Conservation (phyloP, 352 stramenopile genomes). For the Phytopythium oedochilum region DNA sequence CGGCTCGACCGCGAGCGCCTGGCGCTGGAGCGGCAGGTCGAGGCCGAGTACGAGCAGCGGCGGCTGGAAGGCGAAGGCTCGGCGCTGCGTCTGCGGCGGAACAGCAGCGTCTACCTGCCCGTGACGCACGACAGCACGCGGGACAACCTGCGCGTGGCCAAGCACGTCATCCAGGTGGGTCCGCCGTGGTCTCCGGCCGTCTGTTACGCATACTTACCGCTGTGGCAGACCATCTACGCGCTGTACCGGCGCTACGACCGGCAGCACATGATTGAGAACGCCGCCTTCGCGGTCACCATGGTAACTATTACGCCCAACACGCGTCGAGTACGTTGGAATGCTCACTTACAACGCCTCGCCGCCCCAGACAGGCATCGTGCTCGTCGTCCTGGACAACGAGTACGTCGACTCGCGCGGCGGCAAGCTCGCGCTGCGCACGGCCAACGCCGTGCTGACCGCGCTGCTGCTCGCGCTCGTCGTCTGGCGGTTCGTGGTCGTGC, state of each 20-base stretch:
- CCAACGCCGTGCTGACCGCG: conserved; percentile 39
- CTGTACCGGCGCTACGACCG: conserved; percentile 62
- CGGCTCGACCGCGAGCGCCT: conserved; percentile 42
- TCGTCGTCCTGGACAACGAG: conserved; percentile 73
- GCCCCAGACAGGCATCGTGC: conserved; percentile 43
- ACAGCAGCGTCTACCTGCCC: conserved; percentile 45
- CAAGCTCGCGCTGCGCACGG: conserved; percentile 35
- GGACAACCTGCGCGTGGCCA: conserved; percentile 39
- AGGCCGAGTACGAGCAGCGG: conserved; percentile 26
- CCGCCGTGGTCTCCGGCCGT: too few species aligned
- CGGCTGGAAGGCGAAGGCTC: not conserved
- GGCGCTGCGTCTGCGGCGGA: conserved; percentile 9
- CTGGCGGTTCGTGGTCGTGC: conserved; percentile 49
- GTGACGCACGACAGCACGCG: conserved; percentile 6
- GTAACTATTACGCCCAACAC: too few species aligned
- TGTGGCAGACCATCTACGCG: conserved; percentile 44
- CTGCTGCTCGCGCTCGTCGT: conserved; percentile 45
- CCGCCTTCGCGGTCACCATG: conserved; percentile 48
- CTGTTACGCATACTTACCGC: not conserved
- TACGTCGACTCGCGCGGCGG: conserved; percentile 24
- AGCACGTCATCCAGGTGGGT: conserved; percentile 44
- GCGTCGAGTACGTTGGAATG: too few species aligned
- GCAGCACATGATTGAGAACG: conserved; percentile 56
- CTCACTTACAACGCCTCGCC: too few species aligned
- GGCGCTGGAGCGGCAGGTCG: conserved; percentile 41